These are phyloP conservation scores for Corynespora cassiicola DNA, from an alignment of 2,329 filamentous ascomycete genomes.

Conservation along the genomic window DNA sequence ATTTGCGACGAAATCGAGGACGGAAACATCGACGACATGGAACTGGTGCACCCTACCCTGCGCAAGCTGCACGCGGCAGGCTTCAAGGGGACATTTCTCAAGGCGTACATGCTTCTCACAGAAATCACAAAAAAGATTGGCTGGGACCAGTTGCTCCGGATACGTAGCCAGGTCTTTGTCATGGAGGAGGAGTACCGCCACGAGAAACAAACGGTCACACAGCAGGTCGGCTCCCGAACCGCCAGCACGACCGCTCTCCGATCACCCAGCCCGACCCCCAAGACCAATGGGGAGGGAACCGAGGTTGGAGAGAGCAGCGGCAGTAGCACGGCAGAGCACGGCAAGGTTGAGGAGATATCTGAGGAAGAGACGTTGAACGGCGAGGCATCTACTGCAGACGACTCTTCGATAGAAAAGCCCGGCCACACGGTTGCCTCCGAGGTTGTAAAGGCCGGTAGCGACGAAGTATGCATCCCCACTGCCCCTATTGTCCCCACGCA, in stretches of 20 bases:
- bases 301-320: constrained; percentile 41
- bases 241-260: constrained; percentile 81
- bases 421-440: constrained; percentile 78
- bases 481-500: too few species aligned
- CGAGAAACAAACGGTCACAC: constrained; percentile 70
- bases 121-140: constrained; percentile 97
- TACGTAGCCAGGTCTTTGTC: constrained; percentile 95
- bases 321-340: constrained; percentile 34
- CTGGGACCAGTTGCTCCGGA: constrained; percentile 95
- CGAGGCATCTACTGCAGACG: constrained; percentile 32
- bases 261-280: constrained; percentile 61
- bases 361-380: constrained; percentile 37
- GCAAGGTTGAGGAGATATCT: constrained; percentile 32
- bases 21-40: constrained; percentile 77
- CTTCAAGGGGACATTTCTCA: constrained; percentile 94
- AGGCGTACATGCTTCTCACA: constrained; percentile 91
- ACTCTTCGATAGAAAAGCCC: constrained; percentile 73
- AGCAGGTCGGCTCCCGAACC: constrained; percentile 63
- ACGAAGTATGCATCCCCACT: constrained; percentile 60
- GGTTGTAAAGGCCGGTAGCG: constrained; percentile 76
- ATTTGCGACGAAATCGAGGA: constrained; percentile 96
- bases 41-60: constrained; percentile 86
- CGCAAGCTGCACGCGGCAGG: constrained; percentile 84
- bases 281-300: constrained; percentile 48
- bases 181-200: constrained; percentile 99